Base-by-base conservation (phyloP, 1,284 basidiomycete genomes). In the Apiotrichum montevideense region DNA sequence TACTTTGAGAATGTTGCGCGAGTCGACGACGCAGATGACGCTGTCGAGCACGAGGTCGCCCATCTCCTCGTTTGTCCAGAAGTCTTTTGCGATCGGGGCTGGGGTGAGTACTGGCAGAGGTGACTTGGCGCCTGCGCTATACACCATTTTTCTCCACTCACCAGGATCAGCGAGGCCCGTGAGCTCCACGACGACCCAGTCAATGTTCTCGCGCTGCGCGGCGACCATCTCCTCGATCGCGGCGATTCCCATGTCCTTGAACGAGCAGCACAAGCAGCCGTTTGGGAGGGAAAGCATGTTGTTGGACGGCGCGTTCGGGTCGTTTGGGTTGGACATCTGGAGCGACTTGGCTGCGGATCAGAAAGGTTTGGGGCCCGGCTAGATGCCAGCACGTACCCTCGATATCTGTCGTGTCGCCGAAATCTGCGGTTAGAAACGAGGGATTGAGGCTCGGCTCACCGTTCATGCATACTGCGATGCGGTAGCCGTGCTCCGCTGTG, bases 391-490 rank as follows among this genome's bases (percentile, higher is more conserved):
- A 52, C 67, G 58, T 52, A 78, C 77, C 70, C 65, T 80, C 75
- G 35, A 79, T 78, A 59, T 77, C 76, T 69, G 71, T 77, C 21
- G 77, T 78, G 62, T 78, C 77, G 14, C 75, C 75, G 54, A 77
- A 78, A 61, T 78, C 76, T 77, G 49, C 4, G 3, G 56, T 56
- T n/a, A 57, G 51, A 46, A 6, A 10, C 5, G 11, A 34, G 3
- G 3, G 15, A 4, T 6, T 6, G 8, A 3, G 7, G 3, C 21
- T 29, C 15, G 15, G 58, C 72, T 35, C 21, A 74, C 74, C 92
- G 70, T 96, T 97, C 90, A 97, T 93, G 67, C 96, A 95, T 32
- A 97, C 93, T 4, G 93, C 93, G 61, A 97, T 95, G 43, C 88
- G 84, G 69, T 92, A 90, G 1, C 93, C 92, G 81, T 96, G 93